phyloP scores from a whole-genome alignment of 345 rosid species.

The Pugionium cornutum region DNA sequence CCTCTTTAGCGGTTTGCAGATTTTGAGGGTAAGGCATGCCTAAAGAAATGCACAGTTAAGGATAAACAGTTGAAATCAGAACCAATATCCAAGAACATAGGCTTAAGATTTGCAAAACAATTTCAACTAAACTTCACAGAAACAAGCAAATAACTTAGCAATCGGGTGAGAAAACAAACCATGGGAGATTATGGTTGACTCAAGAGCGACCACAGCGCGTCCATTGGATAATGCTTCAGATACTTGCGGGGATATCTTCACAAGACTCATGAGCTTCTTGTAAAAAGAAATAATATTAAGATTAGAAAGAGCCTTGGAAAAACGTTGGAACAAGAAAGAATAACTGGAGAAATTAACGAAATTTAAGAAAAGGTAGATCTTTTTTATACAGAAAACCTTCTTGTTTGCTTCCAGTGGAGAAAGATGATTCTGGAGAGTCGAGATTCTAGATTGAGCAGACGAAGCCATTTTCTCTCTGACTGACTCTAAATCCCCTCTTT shows the following conservation, averaged over 20 bases:
- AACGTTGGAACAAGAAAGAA: too few relatives aligned
- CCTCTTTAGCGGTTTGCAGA: slow-evolving; percentile 78
- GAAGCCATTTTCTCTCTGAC: slow-evolving; percentile 49
- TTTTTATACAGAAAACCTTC: slow-evolving; percentile 37
- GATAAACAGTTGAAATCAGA: too few relatives aligned
- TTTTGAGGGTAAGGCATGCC: slow-evolving; percentile 97
- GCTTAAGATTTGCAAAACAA: neutral
- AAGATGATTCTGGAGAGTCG: slow-evolving; percentile 54
- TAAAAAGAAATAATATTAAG: neutral
- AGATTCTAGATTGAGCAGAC: slow-evolving; percentile 49
- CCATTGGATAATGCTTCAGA: slow-evolving; percentile 65
- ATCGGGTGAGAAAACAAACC: too few relatives aligned
- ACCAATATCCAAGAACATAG: too few relatives aligned
- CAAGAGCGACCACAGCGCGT: slow-evolving; percentile 74
- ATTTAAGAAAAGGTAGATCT: neutral
- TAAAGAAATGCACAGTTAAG: slow-evolving; percentile 32
- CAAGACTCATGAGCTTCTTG: slow-evolving; percentile 41
- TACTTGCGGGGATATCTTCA: slow-evolving; percentile 72
- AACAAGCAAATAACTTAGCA: too few relatives aligned
- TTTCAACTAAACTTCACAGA: too few relatives aligned
- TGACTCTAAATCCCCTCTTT: too few relatives aligned
- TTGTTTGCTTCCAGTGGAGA: slow-evolving; percentile 45
- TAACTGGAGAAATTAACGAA: too few relatives aligned
- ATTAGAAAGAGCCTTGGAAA: too few relatives aligned
- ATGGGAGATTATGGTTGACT: slow-evolving; percentile 90